phyloP scores from a whole-genome alignment of 2,329 filamentous ascomycete genomes.

The Sordariomycetes sp. region DNA sequence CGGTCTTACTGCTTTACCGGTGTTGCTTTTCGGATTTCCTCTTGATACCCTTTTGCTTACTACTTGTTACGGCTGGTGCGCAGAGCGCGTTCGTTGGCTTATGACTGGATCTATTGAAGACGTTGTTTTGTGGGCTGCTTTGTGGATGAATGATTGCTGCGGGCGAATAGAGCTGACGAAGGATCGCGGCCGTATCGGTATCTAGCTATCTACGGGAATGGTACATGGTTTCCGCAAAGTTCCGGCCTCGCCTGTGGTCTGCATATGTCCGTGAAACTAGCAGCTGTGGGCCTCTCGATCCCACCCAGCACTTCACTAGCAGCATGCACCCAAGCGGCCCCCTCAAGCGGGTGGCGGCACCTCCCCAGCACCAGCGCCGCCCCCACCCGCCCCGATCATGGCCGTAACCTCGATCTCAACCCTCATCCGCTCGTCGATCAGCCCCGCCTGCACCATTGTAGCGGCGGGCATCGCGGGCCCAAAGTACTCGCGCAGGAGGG shows the following conservation, averaged over 20 bases:
- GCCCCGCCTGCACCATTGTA: constrained; percentile 35
- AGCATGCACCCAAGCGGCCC: no score
- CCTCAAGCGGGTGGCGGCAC: not conserved
- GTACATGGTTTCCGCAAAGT: no score
- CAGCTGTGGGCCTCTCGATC: no score
- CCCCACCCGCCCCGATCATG: constrained; percentile 3
- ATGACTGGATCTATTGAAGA: not conserved
- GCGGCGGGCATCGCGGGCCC: constrained; percentile 35
- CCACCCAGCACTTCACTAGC: no score
- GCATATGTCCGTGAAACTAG: no score
- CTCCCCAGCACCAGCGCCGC: no score
- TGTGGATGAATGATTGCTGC: not conserved
- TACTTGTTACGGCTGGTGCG: not conserved
- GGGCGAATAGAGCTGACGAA: not conserved
- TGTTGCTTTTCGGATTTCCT: not conserved
- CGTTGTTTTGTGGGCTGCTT: not conserved
- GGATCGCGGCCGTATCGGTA: no score
- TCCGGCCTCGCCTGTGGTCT: no score
- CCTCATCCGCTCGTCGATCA: constrained; percentile 35
- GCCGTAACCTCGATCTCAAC: constrained; percentile 30
- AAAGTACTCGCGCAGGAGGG: constrained; percentile 33
- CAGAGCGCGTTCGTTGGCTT: not conserved
- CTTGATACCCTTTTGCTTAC: not conserved
- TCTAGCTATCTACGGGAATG: no score
- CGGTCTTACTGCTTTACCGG: not conserved